These are phyloP conservation scores for Diutina catenulata DNA, from an alignment of 1,139 yeast genomes.

Conservation along the genomic window DNA sequence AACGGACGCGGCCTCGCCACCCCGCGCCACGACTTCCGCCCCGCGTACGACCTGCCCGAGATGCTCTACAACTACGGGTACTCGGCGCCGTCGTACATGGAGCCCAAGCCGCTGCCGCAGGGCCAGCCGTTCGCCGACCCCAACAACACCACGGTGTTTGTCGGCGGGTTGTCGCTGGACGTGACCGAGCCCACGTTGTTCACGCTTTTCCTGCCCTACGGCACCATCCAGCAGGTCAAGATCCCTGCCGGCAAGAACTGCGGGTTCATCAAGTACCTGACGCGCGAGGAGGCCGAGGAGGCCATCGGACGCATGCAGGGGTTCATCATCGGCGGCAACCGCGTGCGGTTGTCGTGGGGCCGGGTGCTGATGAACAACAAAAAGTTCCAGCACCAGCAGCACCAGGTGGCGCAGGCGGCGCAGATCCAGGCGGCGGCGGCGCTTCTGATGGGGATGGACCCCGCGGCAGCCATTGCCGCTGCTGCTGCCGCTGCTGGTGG, in stretches of 20 bases:
- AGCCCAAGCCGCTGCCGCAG: neutral
- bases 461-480: constrained; percentile 10
- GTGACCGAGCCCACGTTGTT: constrained; percentile 69
- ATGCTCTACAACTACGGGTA: neutral
- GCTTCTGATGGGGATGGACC: constrained; percentile 10
- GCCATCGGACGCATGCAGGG: constrained; percentile 93
- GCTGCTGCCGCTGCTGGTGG: constrained; percentile 7
- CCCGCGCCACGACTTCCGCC: constrained; percentile 4
- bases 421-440: constrained; percentile 11
- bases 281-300: constrained; percentile 75
- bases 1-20: constrained; percentile 4
- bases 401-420: constrained; percentile 11
- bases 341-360: constrained; percentile 88
- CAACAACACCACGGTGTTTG: constrained; percentile 85
- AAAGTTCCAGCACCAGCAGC: constrained; percentile 10
- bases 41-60: too few species aligned
- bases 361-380: constrained; percentile 25
- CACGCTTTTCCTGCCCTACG: constrained; percentile 72
- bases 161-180: constrained; percentile 74
- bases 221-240: constrained; percentile 72
- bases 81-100: neutral
- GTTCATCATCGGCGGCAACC: constrained; percentile 72
- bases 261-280: constrained; percentile 79
- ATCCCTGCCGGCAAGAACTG: constrained; percentile 90
- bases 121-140: constrained; percentile 45